Evolutionary conservation across 2,329 filamentous ascomycete genomes (phyloP).

Genomic region (Fusarium armeniacum): DNA sequence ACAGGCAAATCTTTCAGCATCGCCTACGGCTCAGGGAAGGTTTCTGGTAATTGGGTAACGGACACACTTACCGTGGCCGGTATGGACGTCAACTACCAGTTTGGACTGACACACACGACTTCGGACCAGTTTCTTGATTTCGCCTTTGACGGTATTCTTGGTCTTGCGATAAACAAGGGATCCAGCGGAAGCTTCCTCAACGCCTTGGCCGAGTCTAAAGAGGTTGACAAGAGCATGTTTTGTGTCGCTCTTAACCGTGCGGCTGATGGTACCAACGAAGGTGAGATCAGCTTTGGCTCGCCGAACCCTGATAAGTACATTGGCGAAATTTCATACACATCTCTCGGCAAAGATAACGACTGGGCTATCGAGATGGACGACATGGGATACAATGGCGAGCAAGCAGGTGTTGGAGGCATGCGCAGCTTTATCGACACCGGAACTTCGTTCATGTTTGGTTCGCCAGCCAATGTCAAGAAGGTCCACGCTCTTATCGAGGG

Average conservation of each 20-base stretch:
- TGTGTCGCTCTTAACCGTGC: conserved; percentile 78
- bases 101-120: conserved; percentile 80
- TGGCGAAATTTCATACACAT: conserved; percentile 77
- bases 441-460: conserved; percentile 83
- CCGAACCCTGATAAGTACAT: conserved; percentile 75
- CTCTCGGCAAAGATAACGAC: conserved; percentile 66
- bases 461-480: conserved; percentile 73
- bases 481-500: conserved; percentile 78
- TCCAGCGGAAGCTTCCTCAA: conserved; percentile 77
- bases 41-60: conserved; percentile 74
- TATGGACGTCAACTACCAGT: conserved; percentile 73
- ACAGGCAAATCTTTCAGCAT: conserved; percentile 72
- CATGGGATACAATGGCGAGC: conserved; percentile 71
- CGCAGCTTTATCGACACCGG: conserved; percentile 86
- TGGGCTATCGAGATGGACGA: conserved; percentile 83
- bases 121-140: conserved; percentile 82
- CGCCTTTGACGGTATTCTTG: conserved; percentile 89
- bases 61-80: conserved; percentile 78
- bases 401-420: conserved; percentile 67
- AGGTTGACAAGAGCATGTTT: conserved; percentile 75
- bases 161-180: conserved; percentile 75
- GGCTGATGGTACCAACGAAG: conserved; percentile 75
- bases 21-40: conserved; percentile 81
- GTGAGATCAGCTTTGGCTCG: conserved; percentile 82
- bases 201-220: conserved; percentile 67